These are phyloP conservation scores for Backusella morwellensis DNA, from an alignment of 192 early-diverging fungal genomes.

Conservation along the genomic window DNA sequence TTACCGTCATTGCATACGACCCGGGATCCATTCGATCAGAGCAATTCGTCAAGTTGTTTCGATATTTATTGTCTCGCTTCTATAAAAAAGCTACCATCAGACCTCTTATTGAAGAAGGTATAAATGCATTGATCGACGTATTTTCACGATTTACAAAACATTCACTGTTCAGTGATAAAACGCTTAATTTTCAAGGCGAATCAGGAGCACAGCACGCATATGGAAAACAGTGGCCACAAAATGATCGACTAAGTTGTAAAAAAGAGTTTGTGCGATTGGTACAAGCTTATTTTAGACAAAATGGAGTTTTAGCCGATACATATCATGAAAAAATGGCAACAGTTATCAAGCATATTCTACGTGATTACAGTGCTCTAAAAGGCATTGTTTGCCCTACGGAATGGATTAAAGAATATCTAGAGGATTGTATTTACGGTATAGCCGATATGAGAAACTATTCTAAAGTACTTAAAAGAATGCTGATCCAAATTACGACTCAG, in stretches of 20 bases:
- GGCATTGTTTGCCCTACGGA: constrained; percentile 36
- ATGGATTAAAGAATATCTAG: constrained; percentile 51
- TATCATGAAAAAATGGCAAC: constrained; percentile 47
- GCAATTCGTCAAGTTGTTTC: constrained; percentile 51
- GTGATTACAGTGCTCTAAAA: constrained; percentile 43
- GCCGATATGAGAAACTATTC: constrained; percentile 23
- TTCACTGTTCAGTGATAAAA: constrained; percentile 26
- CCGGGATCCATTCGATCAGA: constrained; percentile 52
- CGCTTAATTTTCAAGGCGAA: constrained; percentile 24
- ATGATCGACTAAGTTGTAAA: constrained; percentile 55
- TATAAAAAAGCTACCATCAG: constrained; percentile 16
- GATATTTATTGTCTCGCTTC: constrained; percentile 38
- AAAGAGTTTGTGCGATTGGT: constrained; percentile 49
- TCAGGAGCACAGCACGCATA: constrained; percentile 20
- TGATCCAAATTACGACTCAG: constrained; percentile 24
- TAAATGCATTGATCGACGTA: constrained; percentile 46
- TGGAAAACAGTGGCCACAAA: constrained; percentile 58
- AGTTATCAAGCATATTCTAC: constrained; percentile 42
- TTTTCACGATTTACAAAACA: constrained; percentile 47
- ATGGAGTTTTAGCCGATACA: constrained; percentile 41
- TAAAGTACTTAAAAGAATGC: constrained; percentile 16
- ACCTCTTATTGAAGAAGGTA: constrained; percentile 36
- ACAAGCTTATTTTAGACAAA: constrained; percentile 40
- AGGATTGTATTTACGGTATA: constrained; percentile 27
- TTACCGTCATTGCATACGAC: constrained; percentile 58